Percentiles rank a stretch among this genome's conserved stretches.
Conservation (phyloP, 805 yeast species). For the Myxozyma udenii region DNA sequence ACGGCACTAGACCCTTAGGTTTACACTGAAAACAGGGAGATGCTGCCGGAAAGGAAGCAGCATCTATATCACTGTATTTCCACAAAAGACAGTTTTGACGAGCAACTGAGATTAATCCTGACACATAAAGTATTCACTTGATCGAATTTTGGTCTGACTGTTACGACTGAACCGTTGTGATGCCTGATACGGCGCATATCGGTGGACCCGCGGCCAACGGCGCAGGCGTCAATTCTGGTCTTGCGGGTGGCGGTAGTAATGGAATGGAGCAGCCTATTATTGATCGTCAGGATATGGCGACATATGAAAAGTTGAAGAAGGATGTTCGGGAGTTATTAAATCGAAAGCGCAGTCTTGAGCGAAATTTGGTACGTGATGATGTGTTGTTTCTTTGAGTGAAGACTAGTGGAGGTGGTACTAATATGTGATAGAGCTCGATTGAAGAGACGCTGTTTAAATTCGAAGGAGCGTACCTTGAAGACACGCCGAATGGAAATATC, state of each 20-base stretch:
- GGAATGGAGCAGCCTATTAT: constrained; percentile 1
- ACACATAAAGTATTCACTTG: too few relatives aligned
- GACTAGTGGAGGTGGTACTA: neutral
- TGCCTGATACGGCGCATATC: neutral
- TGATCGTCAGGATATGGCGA: constrained; percentile 35
- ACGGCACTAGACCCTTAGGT: too few relatives aligned
- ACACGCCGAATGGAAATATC: constrained; percentile 68
- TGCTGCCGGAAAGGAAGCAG: too few relatives aligned
- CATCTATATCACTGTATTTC: too few relatives aligned
- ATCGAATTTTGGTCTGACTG: too few relatives aligned
- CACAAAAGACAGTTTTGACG: too few relatives aligned
- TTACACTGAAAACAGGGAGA: too few relatives aligned
- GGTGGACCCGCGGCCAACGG: neutral
- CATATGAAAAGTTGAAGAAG: constrained; percentile 65
- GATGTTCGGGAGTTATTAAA: constrained; percentile 62
- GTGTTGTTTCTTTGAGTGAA: neutral
- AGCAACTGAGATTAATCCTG: too few relatives aligned
- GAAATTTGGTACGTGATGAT: constrained; percentile 36
- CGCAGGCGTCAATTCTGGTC: neutral
- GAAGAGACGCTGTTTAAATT: constrained; percentile 78
- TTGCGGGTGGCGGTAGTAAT: neutral
- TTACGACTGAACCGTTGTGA: too few relatives aligned
- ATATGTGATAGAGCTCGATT: constrained; percentile 47
- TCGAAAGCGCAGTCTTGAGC: constrained; percentile 63
- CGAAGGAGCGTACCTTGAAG: constrained; percentile 75